Base-by-base conservation (phyloP, 805 yeast genomes). In the Candida fluviatilis region DNA sequence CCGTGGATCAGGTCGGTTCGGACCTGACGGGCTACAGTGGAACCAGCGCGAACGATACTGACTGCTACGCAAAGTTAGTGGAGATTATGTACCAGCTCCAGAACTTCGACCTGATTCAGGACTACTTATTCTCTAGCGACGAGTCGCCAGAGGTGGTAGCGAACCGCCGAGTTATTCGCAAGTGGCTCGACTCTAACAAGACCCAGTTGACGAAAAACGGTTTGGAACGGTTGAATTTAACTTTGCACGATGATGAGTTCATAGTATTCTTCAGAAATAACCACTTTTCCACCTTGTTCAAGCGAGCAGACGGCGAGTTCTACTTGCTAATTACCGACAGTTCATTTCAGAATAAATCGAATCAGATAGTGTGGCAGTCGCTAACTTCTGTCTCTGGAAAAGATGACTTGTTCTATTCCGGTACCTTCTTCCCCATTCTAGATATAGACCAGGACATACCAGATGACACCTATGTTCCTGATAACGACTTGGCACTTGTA, bases 221-320 rank as follows among this genome's bases (percentile, higher is more conserved):
- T 0, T 56, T 85, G 11, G 40, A 54, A 1, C 62, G 63, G 37
- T 55, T 85, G 44, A 63, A 65, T 42, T 55, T 60, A 4, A 51
- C 68, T 3, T 54, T 86, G 18, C 53, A 58, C 1, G 69, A 72
- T 12, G 80, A 80, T 30, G 73, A 80, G 5, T 69, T 81, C 39
- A 76, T 81, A 1, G 78, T 91, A 0, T 75, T 91, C 44, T 93
- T 90, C 65, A 73, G 97, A 52, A 91, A 93, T 59, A 90, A 93
- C 57, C 96, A 89, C 57, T 91, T 86, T 60, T 75, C 75, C 46
- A 87, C 96, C 0, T 55, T 90, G 8, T 74, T 69, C 48, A 81
- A 80, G 51, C 56, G 57, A 16, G 68, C 67, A 19, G 69, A 70
- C 38, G 49, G 53, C 31, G 70, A 59, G 29, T 64, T 91, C 23